Conservation (phyloP, 2,329 filamentous ascomycete species). For the Aspergillus sclerotialis region DNA sequence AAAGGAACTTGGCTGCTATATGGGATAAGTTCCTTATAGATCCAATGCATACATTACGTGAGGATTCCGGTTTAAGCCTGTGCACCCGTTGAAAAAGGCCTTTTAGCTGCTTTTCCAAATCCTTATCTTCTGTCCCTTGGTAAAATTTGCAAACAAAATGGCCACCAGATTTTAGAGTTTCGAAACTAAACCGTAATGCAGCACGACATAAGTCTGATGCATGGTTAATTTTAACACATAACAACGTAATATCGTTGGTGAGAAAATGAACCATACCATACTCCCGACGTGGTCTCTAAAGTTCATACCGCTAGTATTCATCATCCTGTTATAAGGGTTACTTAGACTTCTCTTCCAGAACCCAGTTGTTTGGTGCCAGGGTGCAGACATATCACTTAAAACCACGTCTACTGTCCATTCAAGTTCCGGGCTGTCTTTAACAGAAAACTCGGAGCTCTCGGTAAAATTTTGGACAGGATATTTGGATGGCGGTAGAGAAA, state of each 20-base stretch:
- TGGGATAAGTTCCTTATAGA: neutral
- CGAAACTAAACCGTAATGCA: conserved; percentile 75
- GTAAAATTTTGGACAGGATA: neutral
- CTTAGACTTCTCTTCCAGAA: conserved; percentile 84
- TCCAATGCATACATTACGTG: conserved; percentile 58
- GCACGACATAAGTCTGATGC: conserved; percentile 78
- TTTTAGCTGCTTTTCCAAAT: conserved; percentile 66
- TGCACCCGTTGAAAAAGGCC: conserved; percentile 72
- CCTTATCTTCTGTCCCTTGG: conserved; percentile 78
- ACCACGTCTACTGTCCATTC: conserved; percentile 77
- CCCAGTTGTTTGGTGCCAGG: conserved; percentile 76
- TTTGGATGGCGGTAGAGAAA: conserved; percentile 1
- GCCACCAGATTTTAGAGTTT: conserved; percentile 73
- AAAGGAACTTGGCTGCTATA: no score
- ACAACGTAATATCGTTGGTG: neutral
- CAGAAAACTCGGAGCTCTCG: conserved; percentile 5
- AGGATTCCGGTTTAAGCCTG: conserved; percentile 86
- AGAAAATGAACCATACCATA: conserved; percentile 62
- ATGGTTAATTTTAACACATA: conserved; percentile 5
- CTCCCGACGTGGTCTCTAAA: conserved; percentile 88
- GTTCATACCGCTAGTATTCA: conserved; percentile 88
- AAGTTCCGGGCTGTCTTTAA: conserved; percentile 21
- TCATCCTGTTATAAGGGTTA: conserved; percentile 96
- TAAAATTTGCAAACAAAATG: conserved; percentile 98
- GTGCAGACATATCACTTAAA: conserved; percentile 97